These are phyloP conservation scores for Nidula microcarpa DNA, from an alignment of 768 basidiomycete genomes.

Conservation along the genomic window DNA sequence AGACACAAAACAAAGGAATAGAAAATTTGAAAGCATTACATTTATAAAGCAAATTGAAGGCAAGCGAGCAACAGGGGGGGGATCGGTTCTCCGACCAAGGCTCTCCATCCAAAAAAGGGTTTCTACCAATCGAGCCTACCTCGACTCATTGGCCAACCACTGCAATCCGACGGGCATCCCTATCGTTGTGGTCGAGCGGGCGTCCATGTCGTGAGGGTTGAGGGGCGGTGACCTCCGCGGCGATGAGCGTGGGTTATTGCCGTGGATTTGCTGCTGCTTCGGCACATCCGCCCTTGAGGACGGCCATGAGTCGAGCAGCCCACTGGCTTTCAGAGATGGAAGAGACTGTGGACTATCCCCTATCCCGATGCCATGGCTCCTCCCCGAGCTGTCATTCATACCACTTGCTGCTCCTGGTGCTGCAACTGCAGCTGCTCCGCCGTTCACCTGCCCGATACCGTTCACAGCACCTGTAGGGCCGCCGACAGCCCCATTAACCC, in stretches of 20 bases:
- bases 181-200: constrained; percentile 23
- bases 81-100: constrained; percentile 2
- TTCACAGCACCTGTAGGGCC: not conserved
- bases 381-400: not conserved
- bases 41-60: constrained; percentile 5
- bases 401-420: not conserved
- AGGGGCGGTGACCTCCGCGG: constrained; percentile 23
- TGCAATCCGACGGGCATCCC: constrained; percentile 65
- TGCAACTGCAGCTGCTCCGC: not conserved
- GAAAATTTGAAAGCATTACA: not conserved
- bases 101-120: too few relatives aligned
- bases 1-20: not conserved
- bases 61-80: constrained; percentile 5
- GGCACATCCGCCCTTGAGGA: constrained; percentile 20
- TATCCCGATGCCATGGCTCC: not conserved
- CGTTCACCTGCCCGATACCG: not conserved
- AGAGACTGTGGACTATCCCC: constrained; percentile 36
- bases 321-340: constrained; percentile 74
- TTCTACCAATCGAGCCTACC: constrained; percentile 18
- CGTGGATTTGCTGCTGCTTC: constrained; percentile 10
- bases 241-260: constrained; percentile 17
- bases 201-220: constrained; percentile 10
- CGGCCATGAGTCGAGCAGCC: constrained; percentile 59
- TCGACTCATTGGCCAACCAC: constrained; percentile 67
- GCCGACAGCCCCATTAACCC: not conserved